Conservation (phyloP, 768 basidiomycete species). For the Clathrus columnatus region DNA sequence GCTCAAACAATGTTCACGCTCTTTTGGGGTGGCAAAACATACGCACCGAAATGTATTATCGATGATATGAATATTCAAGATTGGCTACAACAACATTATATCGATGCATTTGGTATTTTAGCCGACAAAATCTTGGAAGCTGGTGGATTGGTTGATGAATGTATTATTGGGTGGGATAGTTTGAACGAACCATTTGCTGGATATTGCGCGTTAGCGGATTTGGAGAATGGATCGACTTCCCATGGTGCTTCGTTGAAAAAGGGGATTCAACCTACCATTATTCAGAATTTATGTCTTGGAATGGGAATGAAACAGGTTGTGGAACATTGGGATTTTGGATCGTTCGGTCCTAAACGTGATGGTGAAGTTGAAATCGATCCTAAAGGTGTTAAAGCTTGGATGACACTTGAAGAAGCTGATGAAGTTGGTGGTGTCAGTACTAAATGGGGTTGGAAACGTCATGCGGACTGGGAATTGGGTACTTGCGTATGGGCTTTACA, state of each 20-base stretch:
- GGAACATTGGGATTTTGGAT: slow-evolving; percentile 73
- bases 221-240: slow-evolving; percentile 51
- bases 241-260: slow-evolving; percentile 76
- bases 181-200: slow-evolving; percentile 94
- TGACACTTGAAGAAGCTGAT: slow-evolving; percentile 37
- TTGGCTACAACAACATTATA: slow-evolving; percentile 70
- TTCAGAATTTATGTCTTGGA: slow-evolving; percentile 76
- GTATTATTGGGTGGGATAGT: slow-evolving; percentile 94
- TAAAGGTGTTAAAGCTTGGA: slow-evolving; percentile 71
- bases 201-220: slow-evolving; percentile 58
- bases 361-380: slow-evolving; percentile 83
- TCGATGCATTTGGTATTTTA: slow-evolving; percentile 64
- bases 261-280: slow-evolving; percentile 78
- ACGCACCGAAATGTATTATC: slow-evolving; percentile 84
- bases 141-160: slow-evolving; percentile 68
- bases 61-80: slow-evolving; percentile 91
- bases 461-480: slow-evolving; percentile 68
- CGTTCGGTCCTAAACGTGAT: slow-evolving; percentile 64
- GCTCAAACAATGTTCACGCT: slow-evolving; percentile 88
- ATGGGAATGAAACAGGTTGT: slow-evolving; percentile 81
- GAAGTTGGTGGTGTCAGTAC: slow-evolving; percentile 42
- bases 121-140: slow-evolving; percentile 71
- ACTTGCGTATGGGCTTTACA: slow-evolving; percentile 83
- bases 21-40: slow-evolving; percentile 86
- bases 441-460: slow-evolving; percentile 80